phyloP scores from a whole-genome alignment of 345 rosid species.

The Moricandia moricandioides region DNA sequence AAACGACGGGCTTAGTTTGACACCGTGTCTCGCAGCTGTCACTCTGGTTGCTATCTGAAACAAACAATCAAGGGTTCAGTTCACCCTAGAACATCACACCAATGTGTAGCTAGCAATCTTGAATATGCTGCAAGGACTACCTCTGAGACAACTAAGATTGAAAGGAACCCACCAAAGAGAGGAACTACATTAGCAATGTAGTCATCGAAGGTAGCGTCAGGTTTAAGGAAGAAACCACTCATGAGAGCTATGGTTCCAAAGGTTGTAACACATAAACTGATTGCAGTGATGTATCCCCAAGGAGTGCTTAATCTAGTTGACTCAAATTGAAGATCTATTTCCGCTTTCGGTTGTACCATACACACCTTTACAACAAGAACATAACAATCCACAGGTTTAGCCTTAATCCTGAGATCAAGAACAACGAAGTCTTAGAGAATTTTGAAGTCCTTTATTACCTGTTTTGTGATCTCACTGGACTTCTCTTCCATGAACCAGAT shows the following conservation, averaged over 20 bases:
- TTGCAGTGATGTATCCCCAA: conserved; percentile 74
- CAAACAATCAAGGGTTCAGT: background rate
- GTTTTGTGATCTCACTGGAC: conserved; percentile 74
- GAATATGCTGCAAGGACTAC: conserved; percentile 26
- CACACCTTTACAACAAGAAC: conserved; percentile 57
- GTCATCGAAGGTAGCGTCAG: conserved; percentile 82
- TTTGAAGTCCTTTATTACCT: conserved; percentile 44
- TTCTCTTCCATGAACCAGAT: conserved; percentile 97
- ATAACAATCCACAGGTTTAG: background rate
- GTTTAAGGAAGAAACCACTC: conserved; percentile 94
- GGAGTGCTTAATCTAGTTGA: conserved; percentile 81
- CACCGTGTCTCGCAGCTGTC: conserved; percentile 66
- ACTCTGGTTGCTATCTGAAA: conserved; percentile 79
- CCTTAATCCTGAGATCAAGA: background rate
- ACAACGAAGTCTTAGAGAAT: background rate
- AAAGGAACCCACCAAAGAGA: conserved; percentile 76
- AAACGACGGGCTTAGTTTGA: conserved; percentile 84
- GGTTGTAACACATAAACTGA: conserved; percentile 64
- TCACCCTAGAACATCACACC: background rate
- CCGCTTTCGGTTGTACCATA: conserved; percentile 87
- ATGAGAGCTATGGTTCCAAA: conserved; percentile 84
- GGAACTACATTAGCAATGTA: conserved; percentile 72
- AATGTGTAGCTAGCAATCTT: background rate
- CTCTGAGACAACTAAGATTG: conserved; percentile 91
- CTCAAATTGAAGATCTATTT: conserved; percentile 86